Base-by-base conservation (phyloP, 306 rosid species). In the Oxytropis ochrocephala region DNA sequence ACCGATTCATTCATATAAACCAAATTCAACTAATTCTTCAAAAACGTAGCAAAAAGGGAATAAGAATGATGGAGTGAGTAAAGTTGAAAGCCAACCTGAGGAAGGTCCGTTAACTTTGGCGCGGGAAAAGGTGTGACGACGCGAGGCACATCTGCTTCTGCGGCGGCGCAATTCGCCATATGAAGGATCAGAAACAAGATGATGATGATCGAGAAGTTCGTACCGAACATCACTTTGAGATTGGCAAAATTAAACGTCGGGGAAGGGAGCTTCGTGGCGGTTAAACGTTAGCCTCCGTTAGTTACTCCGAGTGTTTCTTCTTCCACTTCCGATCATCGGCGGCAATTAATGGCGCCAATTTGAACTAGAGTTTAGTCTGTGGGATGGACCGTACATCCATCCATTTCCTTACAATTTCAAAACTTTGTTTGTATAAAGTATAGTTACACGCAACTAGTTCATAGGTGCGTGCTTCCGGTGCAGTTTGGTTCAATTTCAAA, bases 51-150 rank as follows among this genome's bases (percentile, higher is more conserved):
- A 5, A 54, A 2, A 27, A 10, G 10, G 2, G 6, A 30, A 1
- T 12, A 32, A 58, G n/a, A 16, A 58, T 1, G 29, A 16, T 12
- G 7, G 2, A 33, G 21, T 0, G 49, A 14, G 65, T 33, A 42
- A 74, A 29, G 18, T n/a, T 6, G 24, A 44, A n/a, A 39, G 59
- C 36, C 64, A 10, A 90, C 98, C 97, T 94, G 97, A 81, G 89
- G 91, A 64, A 94, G 97, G 81, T 94, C 91, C 84, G 78, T 87
- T 55, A 90, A 59, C 85, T 87, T 94, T 2, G 97, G 88, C 44
- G 97, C 92, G 7, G 97, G 97, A 79, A 94, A 84, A 1, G 96
- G 98, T 33, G 91, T 91, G 6, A 88, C 57, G 10, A 75, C 95
- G 48, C 96, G 82, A 54, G 85, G 88, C 21, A 49, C 69, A 42